Evolutionary conservation across 805 yeast species (phyloP).

Genomic region (Kuraishia hungarica): DNA sequence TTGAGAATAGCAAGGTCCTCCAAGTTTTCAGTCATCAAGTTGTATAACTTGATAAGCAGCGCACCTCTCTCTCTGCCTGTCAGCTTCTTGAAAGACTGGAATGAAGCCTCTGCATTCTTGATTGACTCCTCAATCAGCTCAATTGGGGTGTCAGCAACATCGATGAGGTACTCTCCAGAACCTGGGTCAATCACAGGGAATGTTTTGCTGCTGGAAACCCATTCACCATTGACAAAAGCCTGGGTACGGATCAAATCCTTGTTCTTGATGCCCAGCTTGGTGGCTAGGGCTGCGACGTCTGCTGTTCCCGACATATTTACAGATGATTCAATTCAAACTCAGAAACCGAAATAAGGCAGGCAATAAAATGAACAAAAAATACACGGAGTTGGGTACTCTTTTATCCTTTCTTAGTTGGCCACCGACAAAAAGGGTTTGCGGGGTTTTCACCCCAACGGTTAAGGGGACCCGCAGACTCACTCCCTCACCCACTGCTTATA

Average conservation of each 20-base stretch:
- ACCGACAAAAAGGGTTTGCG: background rate
- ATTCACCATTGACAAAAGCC: constrained; percentile 61
- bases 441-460: background rate
- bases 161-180: constrained; percentile 36
- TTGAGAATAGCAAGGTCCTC: constrained; percentile 59
- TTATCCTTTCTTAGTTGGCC: background rate
- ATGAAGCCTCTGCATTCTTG: constrained; percentile 43
- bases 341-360: background rate
- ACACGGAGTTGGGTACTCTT: background rate
- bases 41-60: constrained; percentile 42
- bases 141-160: constrained; percentile 43
- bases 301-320: background rate
- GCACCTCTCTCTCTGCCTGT: constrained; percentile 49
- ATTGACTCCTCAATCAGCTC: constrained; percentile 49
- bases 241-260: constrained; percentile 46
- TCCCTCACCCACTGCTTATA: background rate
- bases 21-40: constrained; percentile 44
- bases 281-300: background rate
- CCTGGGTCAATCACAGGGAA: constrained; percentile 80
- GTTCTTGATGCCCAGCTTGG: constrained; percentile 30
- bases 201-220: constrained; percentile 42
- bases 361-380: no score
- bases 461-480: background rate
- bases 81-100: constrained; percentile 40
- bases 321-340: background rate